Conservation (phyloP, 1,284 basidiomycete genomes). For the Earliella scabrosa region DNA sequence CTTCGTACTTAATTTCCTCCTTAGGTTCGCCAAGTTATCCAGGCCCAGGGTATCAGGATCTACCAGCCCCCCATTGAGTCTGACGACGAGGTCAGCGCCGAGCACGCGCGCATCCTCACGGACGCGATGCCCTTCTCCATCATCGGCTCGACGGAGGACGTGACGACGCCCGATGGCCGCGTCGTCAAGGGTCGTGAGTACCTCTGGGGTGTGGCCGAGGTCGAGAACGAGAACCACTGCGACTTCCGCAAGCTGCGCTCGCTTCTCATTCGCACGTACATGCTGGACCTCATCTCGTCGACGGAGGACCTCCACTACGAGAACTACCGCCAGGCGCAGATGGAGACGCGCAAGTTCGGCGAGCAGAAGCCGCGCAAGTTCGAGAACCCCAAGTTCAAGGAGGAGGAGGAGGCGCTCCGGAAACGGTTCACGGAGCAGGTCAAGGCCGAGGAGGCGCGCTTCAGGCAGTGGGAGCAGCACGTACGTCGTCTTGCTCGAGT, state of each 20-base stretch:
- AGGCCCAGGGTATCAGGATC: conserved; percentile 92
- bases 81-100: conserved; percentile 88
- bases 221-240: conserved; percentile 99
- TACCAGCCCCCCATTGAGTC: conserved; percentile 93
- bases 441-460: conserved; percentile 97
- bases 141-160: conserved; percentile 96
- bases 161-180: conserved; percentile 89
- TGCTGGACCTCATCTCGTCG: conserved; percentile 96
- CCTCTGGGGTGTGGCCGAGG: conserved; percentile 99
- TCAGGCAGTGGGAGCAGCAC: conserved; percentile 99
- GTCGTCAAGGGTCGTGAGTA: conserved; percentile 98
- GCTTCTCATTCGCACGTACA: conserved; percentile 96
- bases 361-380: conserved; percentile 99
- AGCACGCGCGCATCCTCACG: conserved; percentile 86
- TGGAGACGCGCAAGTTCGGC: conserved; percentile 99
- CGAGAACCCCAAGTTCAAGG: conserved; percentile 99
- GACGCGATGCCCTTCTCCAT: conserved; percentile 98
- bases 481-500: conserved; percentile 50
- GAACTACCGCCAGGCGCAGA: conserved; percentile 97
- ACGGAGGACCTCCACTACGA: conserved; percentile 98
- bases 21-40: conserved; percentile 89
- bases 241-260: conserved; percentile 99
- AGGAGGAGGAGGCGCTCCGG: conserved; percentile 95
- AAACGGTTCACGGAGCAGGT: conserved; percentile 99
- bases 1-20: conserved; percentile 10